Evolutionary conservation across 495 filamentous ascomycete species (phyloP), one percentile per base, ranked within the genome.

Genomic region (Aspergillus incahuasiensis): DNA sequence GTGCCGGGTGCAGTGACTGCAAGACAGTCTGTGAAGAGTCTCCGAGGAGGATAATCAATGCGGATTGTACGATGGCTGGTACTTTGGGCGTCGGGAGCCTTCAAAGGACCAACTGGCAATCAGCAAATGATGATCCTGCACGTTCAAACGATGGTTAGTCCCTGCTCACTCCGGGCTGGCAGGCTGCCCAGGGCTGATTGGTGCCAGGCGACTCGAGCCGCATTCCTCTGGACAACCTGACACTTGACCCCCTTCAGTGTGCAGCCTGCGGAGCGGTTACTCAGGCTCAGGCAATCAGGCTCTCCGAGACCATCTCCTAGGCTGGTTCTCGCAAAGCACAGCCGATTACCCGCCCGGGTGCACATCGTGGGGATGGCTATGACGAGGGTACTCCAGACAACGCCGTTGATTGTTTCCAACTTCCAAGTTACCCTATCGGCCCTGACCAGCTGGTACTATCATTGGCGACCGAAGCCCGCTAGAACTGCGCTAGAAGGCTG

Each of bases 401-500:
- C 18, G 18, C 48, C 24, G 48, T 39, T 32, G 45, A 49, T 49
- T 50, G 48, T 15, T 35, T 35, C 32, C 32, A 9, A 35, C 32
- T 35, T 35, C 32, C 32, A 5, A 35, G 32, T 35, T 35, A 28
- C 32, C 2, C 32, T 35, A 45, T 59, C 56, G 50, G 50, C 44
- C 56, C 50, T 51, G 50, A 47, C 38, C 21, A 16, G n/a, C 22
- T 30, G 21, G 38, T 30, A 18, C 22, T 50, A 50, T 50, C 20
- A 46, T 53, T 44, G 39, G 42, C 30, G 28, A 40, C 21, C n/a
- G 38, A 54, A 28, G 15, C n/a, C 8, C 32, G 18, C 54, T 41
- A 43, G 54, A 56, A 56, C 2, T 15, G 20, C 46, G 39, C 59
- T 62, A 62, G 59, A 62, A 62, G 55, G 51, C 44, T 58, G 59